These are phyloP conservation scores for Funneliformis caledonium DNA, from an alignment of 371 early-diverging fungal species.

Conservation along the genomic window DNA sequence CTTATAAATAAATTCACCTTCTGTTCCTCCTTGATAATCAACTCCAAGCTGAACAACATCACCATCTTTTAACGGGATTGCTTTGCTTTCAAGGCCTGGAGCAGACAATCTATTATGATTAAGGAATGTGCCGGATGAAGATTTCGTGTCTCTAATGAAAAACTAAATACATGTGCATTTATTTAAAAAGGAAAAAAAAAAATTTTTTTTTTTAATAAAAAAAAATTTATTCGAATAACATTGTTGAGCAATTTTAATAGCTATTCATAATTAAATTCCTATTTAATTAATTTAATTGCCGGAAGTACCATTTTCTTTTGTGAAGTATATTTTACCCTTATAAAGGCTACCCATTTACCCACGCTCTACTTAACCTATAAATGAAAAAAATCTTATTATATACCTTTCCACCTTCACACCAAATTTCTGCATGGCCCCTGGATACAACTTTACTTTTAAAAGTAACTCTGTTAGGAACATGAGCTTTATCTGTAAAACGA, in stretches of 20 bases:
- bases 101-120: constrained; percentile 90
- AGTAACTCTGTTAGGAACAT: constrained; percentile 68
- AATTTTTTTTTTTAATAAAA: constrained; percentile 1
- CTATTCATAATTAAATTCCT: background rate
- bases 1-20: constrained; percentile 58
- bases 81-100: constrained; percentile 82
- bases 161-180: constrained; percentile 56
- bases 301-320: no score
- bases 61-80: constrained; percentile 84
- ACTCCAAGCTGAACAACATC: constrained; percentile 94
- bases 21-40: constrained; percentile 93
- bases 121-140: constrained; percentile 95
- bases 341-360: background rate
- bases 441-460: constrained; percentile 95
- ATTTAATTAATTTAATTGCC: background rate
- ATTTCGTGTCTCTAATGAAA: constrained; percentile 89
- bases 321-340: no score
- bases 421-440: constrained; percentile 92
- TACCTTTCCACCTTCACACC: constrained; percentile 83
- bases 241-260: background rate
- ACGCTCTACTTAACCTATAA: background rate
- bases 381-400: constrained; percentile 26
- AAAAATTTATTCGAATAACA: background rate
- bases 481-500: constrained; percentile 77
- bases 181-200: constrained; percentile 33